Evolutionary conservation across 2,329 filamentous ascomycete genomes (phyloP), one percentile per base, ranked within the genome.

Genomic region (Beauveria scarabaeidicola): DNA sequence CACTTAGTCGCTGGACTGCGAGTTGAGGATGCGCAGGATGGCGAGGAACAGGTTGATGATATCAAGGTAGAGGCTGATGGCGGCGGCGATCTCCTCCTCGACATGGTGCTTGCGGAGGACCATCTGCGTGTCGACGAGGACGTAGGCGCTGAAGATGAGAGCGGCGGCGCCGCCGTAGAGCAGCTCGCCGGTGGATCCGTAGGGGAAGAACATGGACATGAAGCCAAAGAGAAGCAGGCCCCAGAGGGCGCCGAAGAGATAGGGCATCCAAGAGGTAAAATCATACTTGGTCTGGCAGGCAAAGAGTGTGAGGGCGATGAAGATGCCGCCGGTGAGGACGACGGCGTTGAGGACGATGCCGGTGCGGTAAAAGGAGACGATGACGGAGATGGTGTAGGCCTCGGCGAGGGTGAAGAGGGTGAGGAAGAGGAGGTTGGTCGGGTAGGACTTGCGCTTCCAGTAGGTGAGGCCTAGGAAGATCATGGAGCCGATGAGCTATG

Each of bases 241-340:
- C 94, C 94, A 97, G 19, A 99, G 82, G 0, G 81, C 87, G 61
- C 92, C 92, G 69, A 95, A 95, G 3, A 97, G 84, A 72, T 97
- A 97, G 19, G 94, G 93, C 79, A 93, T 90, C 93, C 94, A 99
- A 64, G 85, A 88, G 1, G 93, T 97, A 73, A 99, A 99, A 78
- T 99, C 94, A 72, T 99, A 99, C 74, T 95, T 96, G 64, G 89
- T 90, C 79, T 99, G 94, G 83, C 92, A 96, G 53, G 94, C 94
- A 73, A 99, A 97, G 48, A 92, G 74, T 1, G 88, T 90, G 55
- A 91, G 82, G 69, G 90, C 85, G 67, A 90, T 78, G 70, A 93
- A 92, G 69, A 92, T 89, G 55, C 87, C 89, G 17, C 86, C 88
- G 55, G 94, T 99, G 61, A 99, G 85, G 64, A 96, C 75, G 38